These are phyloP conservation scores for Cladobotryum protrusum DNA, from an alignment of 2,329 filamentous ascomycete species.

Conservation along the genomic window DNA sequence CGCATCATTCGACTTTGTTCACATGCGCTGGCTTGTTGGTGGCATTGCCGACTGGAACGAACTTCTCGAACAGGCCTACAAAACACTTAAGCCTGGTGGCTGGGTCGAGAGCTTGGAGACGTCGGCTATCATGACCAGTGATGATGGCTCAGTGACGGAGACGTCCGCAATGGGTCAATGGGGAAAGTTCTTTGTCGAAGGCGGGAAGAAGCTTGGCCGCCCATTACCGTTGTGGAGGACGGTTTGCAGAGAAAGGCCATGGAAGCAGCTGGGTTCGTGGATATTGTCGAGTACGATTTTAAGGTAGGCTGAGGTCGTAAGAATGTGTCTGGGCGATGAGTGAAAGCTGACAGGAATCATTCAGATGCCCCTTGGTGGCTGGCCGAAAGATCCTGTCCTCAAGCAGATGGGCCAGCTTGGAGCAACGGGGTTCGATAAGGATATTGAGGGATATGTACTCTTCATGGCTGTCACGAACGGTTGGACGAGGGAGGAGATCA, in stretches of 20 bases:
- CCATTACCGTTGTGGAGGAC: constrained; percentile 20
- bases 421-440: constrained; percentile 25
- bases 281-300: constrained; percentile 17
- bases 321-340: no score
- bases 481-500: constrained; percentile 8
- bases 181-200: constrained; percentile 22
- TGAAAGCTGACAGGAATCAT: not conserved
- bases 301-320: constrained; percentile 12
- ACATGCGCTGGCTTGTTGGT: constrained; percentile 51
- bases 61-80: constrained; percentile 44
- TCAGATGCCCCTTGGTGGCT: constrained; percentile 17
- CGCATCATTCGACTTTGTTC: constrained; percentile 51
- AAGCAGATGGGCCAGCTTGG: constrained; percentile 24
- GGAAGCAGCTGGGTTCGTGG: constrained; percentile 21
- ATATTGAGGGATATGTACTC: constrained; percentile 24
- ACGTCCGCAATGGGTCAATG: constrained; percentile 22
- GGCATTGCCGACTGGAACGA: constrained; percentile 50
- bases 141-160: constrained; percentile 24
- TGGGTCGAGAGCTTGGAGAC: constrained; percentile 30
- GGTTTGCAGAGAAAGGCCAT: constrained; percentile 17
- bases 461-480: constrained; percentile 10
- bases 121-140: constrained; percentile 19
- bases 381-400: constrained; percentile 17
- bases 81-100: constrained; percentile 51
- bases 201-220: constrained; percentile 24